Base-by-base conservation (phyloP, 805 yeast species). In the Lachancea meyersii region DNA sequence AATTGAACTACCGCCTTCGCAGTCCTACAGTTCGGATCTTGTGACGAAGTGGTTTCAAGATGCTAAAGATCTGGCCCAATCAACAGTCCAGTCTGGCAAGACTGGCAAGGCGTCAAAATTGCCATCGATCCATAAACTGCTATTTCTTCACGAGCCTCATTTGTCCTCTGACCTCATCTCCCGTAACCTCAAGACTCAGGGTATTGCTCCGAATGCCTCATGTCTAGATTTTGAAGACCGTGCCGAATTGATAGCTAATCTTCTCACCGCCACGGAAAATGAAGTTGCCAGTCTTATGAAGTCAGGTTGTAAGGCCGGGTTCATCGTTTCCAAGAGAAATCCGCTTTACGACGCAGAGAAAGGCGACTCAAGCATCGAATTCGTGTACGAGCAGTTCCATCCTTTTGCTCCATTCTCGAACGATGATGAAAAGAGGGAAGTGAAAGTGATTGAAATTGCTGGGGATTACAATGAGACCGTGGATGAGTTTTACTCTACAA, bases 401-500 rank as follows among this genome's bases (percentile, higher is more conserved):
- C 89, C 91, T 0, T 82, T 80, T 56, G 51, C 63, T 36, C 87
- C 88, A 2, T 54, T 57, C 42, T 63, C 73, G 39, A 68, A 60
- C 9, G 61, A 64, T 8, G 50, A 51, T 1, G 70, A 64, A 7
- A 49, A 51, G 1, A 47, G 53, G 7, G 53, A 46, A 1, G 60
- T 55, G 38, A 64, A 67, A 18, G 55, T 79, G 17, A 68, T 73
- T 2, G 68, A 66, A 16, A 63, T 78, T 11, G 62, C 67, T 6
- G 88, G 93, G 0, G 46, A 46, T 2, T 91, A 87, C 60, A 89
- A 87, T 57, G 75, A 76, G 45, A 82, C 97, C 0, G 71, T 91
- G 17, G 98, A 91, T 61, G 70, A 68, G 31, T 91, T 85, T 57
- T 91, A 85, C 58, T 86, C 96, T 0, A 80, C 91, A 0, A 69